Evolutionary conservation across 2,329 filamentous ascomycete species (phyloP), one percentile per base, ranked within the genome.

Genomic region (Coleophoma eucalyptorum): DNA sequence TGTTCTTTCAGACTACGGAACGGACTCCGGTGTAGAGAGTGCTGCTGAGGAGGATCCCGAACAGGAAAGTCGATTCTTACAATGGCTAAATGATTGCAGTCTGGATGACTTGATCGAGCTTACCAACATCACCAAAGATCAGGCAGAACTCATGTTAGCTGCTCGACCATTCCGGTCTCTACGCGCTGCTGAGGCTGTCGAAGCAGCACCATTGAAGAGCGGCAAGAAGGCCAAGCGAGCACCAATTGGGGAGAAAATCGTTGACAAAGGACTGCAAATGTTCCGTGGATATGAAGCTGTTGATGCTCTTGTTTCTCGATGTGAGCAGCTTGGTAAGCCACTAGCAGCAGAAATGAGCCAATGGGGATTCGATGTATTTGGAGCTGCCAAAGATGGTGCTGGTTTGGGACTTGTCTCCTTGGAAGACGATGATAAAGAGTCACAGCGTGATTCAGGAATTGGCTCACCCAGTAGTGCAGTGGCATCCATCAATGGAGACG

Each of bases 71-170:
- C 78, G 78, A 50, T 80, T 97, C 6, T 73, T 97, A 26, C 78
- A 84, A 7, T 95, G 91, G 62, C 84, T 99, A 68, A 97, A 97
- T 63, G 83, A 77, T 0, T 94, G 89, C 65, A 82, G 83, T 5
- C 72, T 82, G 10, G 80, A 86, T 34, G 89, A 93, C 51, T 79
- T 99, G 40, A 82, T 87, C 2, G 92, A 96, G 58, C 85, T 97
- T 54, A 90, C 90, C 0, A 85, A 84, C 32, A 83, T 88, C 53
- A 85, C 87, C 34, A 79, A 87, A 57, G 81, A 84, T 5, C 77
- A 85, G 43, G 84, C 92, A 1, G 77, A 85, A 41, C 69, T 82
- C 13, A 78, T 97, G 50, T 72, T 96, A 11, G 79, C 81, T 1
- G 79, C 88, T 54, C 84, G 90, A 10, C 93, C 93, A 0, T 97